These are phyloP conservation scores for Plenodomus tracheiphilus DNA, from an alignment of 2,329 filamentous ascomycete species.

Conservation along the genomic window DNA sequence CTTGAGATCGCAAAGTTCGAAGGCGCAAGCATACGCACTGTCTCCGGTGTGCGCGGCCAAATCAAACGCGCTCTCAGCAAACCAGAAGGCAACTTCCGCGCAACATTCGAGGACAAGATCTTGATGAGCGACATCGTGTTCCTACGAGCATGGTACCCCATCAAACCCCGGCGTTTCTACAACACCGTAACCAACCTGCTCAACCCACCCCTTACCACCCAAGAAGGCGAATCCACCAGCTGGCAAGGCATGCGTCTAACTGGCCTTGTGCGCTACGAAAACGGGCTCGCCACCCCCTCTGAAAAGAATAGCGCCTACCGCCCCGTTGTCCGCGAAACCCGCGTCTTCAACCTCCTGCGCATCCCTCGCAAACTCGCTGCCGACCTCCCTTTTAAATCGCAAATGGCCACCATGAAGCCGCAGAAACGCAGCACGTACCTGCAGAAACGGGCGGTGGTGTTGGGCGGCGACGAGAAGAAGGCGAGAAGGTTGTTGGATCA, in stretches of 20 bases:
- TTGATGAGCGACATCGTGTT: conserved; percentile 97
- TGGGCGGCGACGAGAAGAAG: conserved; percentile 80
- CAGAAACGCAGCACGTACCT: conserved; percentile 84
- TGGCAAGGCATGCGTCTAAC: conserved; percentile 96
- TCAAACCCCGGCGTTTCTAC: conserved; percentile 95
- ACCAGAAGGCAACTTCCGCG: conserved; percentile 92
- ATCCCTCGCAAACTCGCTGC: conserved; percentile 81
- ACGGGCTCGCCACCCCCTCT: conserved; percentile 75
- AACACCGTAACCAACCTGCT: conserved; percentile 94
- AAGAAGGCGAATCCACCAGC: conserved; percentile 44
- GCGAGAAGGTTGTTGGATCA: conserved; percentile 90
- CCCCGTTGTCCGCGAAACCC: conserved; percentile 55
- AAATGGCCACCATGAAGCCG: conserved; percentile 79
- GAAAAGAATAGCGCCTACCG: conserved; percentile 86
- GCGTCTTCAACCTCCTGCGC: conserved; percentile 63
- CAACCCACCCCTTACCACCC: conserved; percentile 52
- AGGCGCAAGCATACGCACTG: conserved; percentile 91
- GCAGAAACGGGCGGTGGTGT: conserved; percentile 94
- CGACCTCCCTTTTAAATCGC: conserved; percentile 87
- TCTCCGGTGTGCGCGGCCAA: conserved; percentile 92
- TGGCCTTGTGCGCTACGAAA: conserved; percentile 80
- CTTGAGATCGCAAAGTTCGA: conserved; percentile 99
- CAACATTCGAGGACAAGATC: conserved; percentile 98
- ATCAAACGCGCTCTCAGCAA: conserved; percentile 95
- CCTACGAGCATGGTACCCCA: conserved; percentile 92